Conservation (phyloP, 192 early-diverging fungal species). For the Tieghemiomyces parasiticus region DNA sequence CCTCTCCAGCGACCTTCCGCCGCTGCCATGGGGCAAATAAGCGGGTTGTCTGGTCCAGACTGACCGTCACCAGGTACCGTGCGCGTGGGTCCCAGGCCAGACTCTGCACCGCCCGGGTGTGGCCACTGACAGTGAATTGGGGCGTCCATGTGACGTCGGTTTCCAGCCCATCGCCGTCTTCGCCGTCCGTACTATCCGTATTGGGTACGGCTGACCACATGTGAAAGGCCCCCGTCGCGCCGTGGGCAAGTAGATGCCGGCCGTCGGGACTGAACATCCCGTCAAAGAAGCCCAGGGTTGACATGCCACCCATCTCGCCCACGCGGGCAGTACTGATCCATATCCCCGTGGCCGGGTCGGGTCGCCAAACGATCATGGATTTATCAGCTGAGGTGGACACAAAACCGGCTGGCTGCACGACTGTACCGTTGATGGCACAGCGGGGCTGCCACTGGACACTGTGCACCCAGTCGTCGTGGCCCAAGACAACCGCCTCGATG, state of each 20-base stretch:
- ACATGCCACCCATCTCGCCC: slow-evolving; percentile 74
- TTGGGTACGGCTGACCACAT: slow-evolving; percentile 37
- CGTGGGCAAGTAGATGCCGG: slow-evolving; percentile 51
- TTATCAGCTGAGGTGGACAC: slow-evolving; percentile 85
- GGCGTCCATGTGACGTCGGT: slow-evolving; percentile 41
- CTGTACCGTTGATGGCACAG: slow-evolving; percentile 16
- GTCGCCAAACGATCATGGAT: slow-evolving; percentile 80
- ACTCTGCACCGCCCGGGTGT: slow-evolving; percentile 63
- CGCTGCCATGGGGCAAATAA: slow-evolving; percentile 61
- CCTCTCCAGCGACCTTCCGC: too few species aligned
- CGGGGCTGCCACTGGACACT: slow-evolving; percentile 64
- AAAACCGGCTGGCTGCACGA: slow-evolving; percentile 47
- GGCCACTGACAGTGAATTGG: slow-evolving; percentile 57
- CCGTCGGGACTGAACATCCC: slow-evolving; percentile 52
- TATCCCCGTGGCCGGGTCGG: slow-evolving; percentile 57
- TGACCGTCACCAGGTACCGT: slow-evolving; percentile 54
- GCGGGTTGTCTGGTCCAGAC: slow-evolving; percentile 80
- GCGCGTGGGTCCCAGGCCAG: slow-evolving; percentile 71
- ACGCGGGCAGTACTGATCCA: slow-evolving; percentile 77
- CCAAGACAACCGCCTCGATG: slow-evolving; percentile 84
- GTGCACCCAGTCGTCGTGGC: slow-evolving; percentile 94
- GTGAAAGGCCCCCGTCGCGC: slow-evolving; percentile 73
- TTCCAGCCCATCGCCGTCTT: background rate
- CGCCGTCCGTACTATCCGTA: slow-evolving; percentile 2
- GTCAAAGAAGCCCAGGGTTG: slow-evolving; percentile 72